phyloP scores from a whole-genome alignment of 2,329 filamentous ascomycete species.

The Diaporthe sp. region DNA sequence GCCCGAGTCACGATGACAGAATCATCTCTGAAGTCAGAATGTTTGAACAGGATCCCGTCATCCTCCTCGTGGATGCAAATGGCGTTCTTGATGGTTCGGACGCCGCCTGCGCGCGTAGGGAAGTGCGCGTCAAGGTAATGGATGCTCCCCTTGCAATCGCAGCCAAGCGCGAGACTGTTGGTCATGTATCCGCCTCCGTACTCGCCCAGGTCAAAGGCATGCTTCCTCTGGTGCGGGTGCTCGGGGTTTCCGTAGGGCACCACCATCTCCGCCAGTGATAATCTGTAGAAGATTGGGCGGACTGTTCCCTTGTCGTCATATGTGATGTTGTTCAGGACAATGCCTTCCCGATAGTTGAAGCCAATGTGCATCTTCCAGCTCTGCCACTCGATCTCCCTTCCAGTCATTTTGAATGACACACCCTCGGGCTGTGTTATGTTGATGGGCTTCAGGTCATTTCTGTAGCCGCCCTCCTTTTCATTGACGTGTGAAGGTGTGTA shows the following conservation, averaged over 20 bases:
- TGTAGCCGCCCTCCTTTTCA: conserved; percentile 80
- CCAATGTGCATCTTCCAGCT: conserved; percentile 95
- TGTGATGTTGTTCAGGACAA: conserved; percentile 90
- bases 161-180: conserved; percentile 81
- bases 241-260: conserved; percentile 90
- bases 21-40: conserved; percentile 93
- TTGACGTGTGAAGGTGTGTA: conserved; percentile 80
- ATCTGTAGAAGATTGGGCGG: conserved; percentile 87
- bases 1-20: conserved; percentile 88
- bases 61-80: conserved; percentile 98
- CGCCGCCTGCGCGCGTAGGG: conserved; percentile 81
- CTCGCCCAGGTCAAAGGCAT: conserved; percentile 85
- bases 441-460: conserved; percentile 83
- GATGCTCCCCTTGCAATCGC: conserved; percentile 91
- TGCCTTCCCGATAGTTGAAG: conserved; percentile 94
- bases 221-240: conserved; percentile 84
- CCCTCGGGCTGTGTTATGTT: conserved; percentile 83
- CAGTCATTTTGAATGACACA: conserved; percentile 85
- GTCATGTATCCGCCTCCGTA: conserved; percentile 89
- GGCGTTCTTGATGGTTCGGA: conserved; percentile 89
- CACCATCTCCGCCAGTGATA: conserved; percentile 94
- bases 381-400: conserved; percentile 85
- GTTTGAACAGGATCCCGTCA: conserved; percentile 91
- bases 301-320: conserved; percentile 87
- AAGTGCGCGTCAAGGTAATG: conserved; percentile 93